Evolutionary conservation across 441 rosid species (phyloP), one percentile per base, ranked within the genome.

Genomic region (Gossypium davidsonii): DNA sequence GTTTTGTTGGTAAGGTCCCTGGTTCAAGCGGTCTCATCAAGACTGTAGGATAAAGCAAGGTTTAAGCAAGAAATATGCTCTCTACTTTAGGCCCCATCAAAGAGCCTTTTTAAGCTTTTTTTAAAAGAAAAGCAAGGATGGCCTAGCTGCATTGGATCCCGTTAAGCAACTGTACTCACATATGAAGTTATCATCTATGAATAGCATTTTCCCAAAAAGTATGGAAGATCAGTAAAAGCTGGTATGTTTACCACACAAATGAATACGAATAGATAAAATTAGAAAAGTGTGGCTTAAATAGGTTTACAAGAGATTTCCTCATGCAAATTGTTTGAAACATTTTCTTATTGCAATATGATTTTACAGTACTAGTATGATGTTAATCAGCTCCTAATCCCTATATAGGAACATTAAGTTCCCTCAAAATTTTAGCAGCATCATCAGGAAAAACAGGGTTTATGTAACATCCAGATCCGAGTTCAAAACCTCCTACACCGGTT

Each of bases 371-470:
- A 17, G 10, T 31, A 69, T 69, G 73, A 55, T 70, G 73, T 55
- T 18, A 70, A 55, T 55, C 1, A 26, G 46, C 12, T 37, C 52
- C 21, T 15, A 34, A 23, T 46, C 44, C 48, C 20, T 63, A 74
- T 14, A 11, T 15, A 1, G 85, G 60, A 34, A 90, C 80, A 72
- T 77, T 77, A 73, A 91, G 89, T 76, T 89, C 91, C 71, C 89
- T 82, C 72, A 89, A 51, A 72, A 94, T 79, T 74, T 91, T 84
- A 7, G 97, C 93, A 6, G 92, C 98, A 71, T 88, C 99, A 83
- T 92, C 97, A 0, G 97, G 90, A 71, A 90, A 92, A 79, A 92
- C 90, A 18, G 93, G 93, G 76, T 92, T 94, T 44, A 94, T 91
- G 78, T 85, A 88, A 78, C 99, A 94, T 18, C 96, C 97, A 0